A percentile compares a stretch with the other conserved stretches of the same genome.
phyloP scores from a whole-genome alignment of 441 rosid genomes.

The Mallotus japonicus region DNA sequence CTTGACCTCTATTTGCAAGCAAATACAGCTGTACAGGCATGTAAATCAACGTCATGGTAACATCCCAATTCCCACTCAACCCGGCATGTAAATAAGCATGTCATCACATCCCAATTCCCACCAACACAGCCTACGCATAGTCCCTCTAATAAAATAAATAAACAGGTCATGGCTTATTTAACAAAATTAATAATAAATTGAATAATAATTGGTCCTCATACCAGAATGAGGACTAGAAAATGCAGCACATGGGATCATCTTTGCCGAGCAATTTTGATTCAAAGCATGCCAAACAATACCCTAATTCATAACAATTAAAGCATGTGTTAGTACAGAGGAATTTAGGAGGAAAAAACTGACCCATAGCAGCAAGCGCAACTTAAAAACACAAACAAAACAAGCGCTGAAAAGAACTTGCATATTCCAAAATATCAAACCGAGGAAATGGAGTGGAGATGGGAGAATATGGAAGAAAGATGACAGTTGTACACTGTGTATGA shows the following conservation, averaged over 20 bases:
- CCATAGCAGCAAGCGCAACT: conserved; percentile 3
- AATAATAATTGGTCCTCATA: conserved; percentile 23
- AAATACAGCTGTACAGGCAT: neutral
- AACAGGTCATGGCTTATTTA: neutral
- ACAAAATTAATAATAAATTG: neutral
- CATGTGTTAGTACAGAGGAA: neutral
- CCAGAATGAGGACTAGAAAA: conserved; percentile 55
- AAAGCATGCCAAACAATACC: conserved; percentile 65
- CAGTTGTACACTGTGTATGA: neutral
- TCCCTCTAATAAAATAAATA: neutral
- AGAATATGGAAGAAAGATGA: neutral
- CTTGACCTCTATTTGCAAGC: too few relatives aligned
- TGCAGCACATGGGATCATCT: conserved; percentile 53
- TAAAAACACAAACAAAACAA: conserved; percentile 16
- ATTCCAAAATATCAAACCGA: neutral
- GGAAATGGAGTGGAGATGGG: neutral
- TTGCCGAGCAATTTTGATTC: conserved; percentile 58
- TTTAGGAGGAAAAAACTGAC: conserved; percentile 4
- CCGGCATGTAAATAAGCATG: too few relatives aligned
- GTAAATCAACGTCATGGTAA: neutral
- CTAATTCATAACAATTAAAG: conserved; percentile 36
- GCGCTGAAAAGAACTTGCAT: neutral
- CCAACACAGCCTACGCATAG: neutral
- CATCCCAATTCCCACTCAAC: neutral
- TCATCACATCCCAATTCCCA: neutral